Evolutionary conservation across 257 asterid species (phyloP).

Genomic region (Nicotiana otophora): DNA sequence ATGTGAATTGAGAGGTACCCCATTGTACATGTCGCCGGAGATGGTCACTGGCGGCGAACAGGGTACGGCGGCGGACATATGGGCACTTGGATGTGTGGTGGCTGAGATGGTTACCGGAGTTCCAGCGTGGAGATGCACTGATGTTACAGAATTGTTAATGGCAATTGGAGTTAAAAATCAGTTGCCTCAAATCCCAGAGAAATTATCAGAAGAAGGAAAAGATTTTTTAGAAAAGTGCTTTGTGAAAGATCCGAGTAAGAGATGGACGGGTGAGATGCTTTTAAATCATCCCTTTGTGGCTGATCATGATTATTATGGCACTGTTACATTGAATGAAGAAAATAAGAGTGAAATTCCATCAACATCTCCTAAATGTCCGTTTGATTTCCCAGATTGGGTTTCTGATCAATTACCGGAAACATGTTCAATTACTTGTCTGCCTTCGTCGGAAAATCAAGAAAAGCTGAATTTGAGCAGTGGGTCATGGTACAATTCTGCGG

Average conservation of each 20-base stretch:
- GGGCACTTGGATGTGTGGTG: slow-evolving; percentile 85
- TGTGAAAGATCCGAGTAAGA: slow-evolving; percentile 41
- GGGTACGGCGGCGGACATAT: slow-evolving; percentile 63
- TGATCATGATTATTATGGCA: slow-evolving; percentile 1
- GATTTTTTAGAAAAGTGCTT: slow-evolving; percentile 65
- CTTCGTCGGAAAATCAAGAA: slow-evolving; percentile 25
- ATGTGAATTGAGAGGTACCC: slow-evolving; percentile 74
- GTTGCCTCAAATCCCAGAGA: slow-evolving; percentile 50
- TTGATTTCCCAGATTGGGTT: slow-evolving; percentile 64
- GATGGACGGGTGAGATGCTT: slow-evolving; percentile 99
- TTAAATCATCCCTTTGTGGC: slow-evolving; percentile 59
- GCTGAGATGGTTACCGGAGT: slow-evolving; percentile 64
- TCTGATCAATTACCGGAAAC: slow-evolving; percentile 25
- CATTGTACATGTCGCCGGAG: slow-evolving; percentile 93
- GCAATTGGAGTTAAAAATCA: slow-evolving; percentile 57
- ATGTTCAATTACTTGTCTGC: slow-evolving; percentile 34
- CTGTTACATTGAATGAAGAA: slow-evolving; percentile 10
- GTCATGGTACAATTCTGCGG: slow-evolving; percentile 22
- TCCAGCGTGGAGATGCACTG: slow-evolving; percentile 49
- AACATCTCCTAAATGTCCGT: slow-evolving; percentile 63
- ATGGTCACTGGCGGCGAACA: slow-evolving; percentile 59
- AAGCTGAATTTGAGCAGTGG: slow-evolving; percentile 15
- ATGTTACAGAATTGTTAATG: slow-evolving; percentile 49
- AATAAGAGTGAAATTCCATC: slow-evolving; percentile 4
- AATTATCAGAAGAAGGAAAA: slow-evolving; percentile 51